Base-by-base conservation (phyloP, 129 eudicot species). In the Artemisia argyi region DNA sequence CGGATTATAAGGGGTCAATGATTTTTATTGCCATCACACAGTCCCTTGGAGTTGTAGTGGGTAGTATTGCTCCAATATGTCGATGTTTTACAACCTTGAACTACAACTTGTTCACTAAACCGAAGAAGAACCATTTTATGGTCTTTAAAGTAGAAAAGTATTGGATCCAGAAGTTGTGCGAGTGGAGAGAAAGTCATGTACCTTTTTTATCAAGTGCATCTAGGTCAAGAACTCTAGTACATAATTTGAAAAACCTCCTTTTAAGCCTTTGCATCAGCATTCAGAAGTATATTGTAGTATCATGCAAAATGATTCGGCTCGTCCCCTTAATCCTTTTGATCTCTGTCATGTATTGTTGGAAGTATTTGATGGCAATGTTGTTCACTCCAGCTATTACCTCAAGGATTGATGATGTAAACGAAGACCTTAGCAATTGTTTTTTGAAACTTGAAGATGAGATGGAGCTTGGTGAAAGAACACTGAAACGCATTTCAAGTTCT, bases 141-240 rank as follows among this genome's bases (percentile, higher is more conserved):
- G 26, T 63, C 24, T 39, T 63, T 49, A 63, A 63, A 35, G 68
- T 63, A 63, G 68, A 63, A 49, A 63, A 63, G 15, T 39, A n/a
- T 8, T 39, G 68, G 68, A 32, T 63, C 24, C 68, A 39, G 13
- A 9, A 3, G 68, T 15, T 35, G 50, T 32, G 68, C 5, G 26
- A 62, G 49, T 62, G 68, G 68, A 62, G 16, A 62, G 68, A 62
- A 35, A n/a, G 68, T 35, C 20, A 32, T 28, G 4, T 62, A 62
- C 17, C 49, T 32, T 32, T 35, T n/a, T 10, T 62, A 32, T 62
- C 68, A 62, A 6, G 50, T n/a, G 49, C 49, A 1, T n/a, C 22
- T 8, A 14, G 50, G 68, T 35, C 68, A 35, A 63, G 8, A 63
- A 63, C 50, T 63, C 50, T 39, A n/a, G 52, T 16, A 49, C 24